A percentile compares a stretch with the other conserved stretches of the same genome.
These are phyloP conservation scores for Yarrowia bubula DNA, from an alignment of 805 yeast species.

Conservation along the genomic window DNA sequence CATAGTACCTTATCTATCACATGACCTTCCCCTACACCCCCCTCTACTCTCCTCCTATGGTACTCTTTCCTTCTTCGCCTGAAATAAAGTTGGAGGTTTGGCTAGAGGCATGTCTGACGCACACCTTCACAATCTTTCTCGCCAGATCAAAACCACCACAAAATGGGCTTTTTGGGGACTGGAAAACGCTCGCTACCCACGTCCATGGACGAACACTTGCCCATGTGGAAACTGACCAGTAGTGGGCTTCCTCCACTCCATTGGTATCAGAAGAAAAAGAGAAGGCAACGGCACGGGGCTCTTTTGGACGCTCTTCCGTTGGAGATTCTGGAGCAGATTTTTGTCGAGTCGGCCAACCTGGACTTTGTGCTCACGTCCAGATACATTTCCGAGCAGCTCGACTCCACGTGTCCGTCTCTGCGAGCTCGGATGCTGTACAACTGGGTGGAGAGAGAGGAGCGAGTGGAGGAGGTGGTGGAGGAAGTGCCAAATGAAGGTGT, in stretches of 20 bases:
- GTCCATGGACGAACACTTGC: no score
- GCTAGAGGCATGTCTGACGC: no score
- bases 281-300: background rate
- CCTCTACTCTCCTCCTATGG: no score
- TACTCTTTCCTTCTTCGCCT: no score
- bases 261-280: background rate
- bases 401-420: background rate
- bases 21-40: no score
- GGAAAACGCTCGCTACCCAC: no score
- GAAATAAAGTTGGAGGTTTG: no score
- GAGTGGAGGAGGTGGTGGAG: background rate
- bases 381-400: background rate
- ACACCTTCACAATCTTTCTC: no score
- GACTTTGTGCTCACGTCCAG: background rate
- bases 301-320: background rate
- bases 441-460: background rate
- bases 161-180: background rate
- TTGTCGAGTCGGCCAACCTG: background rate
- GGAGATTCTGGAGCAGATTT: slow-evolving; percentile 8
- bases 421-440: background rate
- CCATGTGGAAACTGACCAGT: no score
- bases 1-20: no score
- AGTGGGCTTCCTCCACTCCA: no score
- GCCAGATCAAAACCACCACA: background rate
- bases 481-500: background rate